Conservation (phyloP, 306 rosid genomes). For the Comarum palustre region DNA sequence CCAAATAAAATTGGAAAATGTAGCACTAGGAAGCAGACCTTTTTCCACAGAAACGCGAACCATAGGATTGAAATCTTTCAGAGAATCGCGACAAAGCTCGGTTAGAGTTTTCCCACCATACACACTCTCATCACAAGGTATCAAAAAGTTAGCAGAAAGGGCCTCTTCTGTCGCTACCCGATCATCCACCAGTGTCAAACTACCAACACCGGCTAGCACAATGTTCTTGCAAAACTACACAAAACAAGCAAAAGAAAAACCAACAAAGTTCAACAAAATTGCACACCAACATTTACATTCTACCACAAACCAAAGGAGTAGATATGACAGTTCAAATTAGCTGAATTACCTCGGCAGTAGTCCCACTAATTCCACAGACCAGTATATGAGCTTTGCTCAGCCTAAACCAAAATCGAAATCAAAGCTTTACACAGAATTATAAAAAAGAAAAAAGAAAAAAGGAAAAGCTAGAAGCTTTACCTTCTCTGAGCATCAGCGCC, state of each 20-base stretch:
- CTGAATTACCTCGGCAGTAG: conserved; percentile 73
- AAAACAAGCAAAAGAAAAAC: conserved; percentile 16
- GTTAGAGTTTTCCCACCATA: conserved; percentile 72
- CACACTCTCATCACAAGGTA: conserved; percentile 67
- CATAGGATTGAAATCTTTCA: conserved; percentile 94
- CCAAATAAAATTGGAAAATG: conserved; percentile 3
- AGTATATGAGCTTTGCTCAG: conserved; percentile 87
- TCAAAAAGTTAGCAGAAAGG: conserved; percentile 67
- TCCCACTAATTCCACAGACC: conserved; percentile 84
- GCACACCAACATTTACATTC: no score
- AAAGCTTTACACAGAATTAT: neutral
- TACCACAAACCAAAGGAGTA: neutral
- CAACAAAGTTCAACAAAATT: neutral
- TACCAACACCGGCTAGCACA: conserved; percentile 91
- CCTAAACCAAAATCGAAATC: conserved; percentile 36
- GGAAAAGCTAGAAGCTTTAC: conserved; percentile 21
- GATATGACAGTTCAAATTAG: neutral
- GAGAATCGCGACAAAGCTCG: conserved; percentile 79
- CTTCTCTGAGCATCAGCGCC: conserved; percentile 99
- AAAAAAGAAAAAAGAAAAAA: neutral
- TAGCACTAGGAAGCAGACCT: conserved; percentile 44
- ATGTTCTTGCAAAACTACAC: conserved; percentile 92
- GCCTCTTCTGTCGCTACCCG: conserved; percentile 56
- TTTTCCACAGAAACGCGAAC: conserved; percentile 76
- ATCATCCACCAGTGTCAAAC: conserved; percentile 91